Conservation (phyloP, 805 yeast genomes). For the Starmera caribaea region DNA sequence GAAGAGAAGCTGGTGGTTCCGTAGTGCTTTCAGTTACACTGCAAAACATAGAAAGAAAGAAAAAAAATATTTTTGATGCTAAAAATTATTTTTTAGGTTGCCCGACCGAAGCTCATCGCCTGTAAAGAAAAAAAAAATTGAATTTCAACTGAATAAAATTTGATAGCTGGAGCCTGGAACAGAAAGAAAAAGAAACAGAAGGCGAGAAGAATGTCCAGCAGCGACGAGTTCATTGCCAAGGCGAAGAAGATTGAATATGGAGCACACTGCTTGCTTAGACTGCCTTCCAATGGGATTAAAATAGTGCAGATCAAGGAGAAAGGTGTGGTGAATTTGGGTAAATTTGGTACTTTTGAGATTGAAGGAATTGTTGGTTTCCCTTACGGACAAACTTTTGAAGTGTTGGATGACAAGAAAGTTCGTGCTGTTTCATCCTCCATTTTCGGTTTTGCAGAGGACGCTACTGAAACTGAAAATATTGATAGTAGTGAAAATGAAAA, state of each 20-base stretch:
- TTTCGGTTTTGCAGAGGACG: slow-evolving; percentile 20
- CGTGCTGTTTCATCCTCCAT: slow-evolving; percentile 37
- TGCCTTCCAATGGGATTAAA: slow-evolving; percentile 77
- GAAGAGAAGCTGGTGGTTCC: too few relatives aligned
- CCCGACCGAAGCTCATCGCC: too few relatives aligned
- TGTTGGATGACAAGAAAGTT: slow-evolving; percentile 45
- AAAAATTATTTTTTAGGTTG: too few relatives aligned
- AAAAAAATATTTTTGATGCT: too few relatives aligned
- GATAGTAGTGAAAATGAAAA: slow-evolving; percentile 16
- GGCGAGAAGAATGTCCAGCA: not conserved
- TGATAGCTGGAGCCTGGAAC: too few relatives aligned
- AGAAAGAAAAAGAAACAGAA: too few relatives aligned
- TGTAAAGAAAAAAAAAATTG: too few relatives aligned
- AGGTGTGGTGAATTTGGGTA: slow-evolving; percentile 67
- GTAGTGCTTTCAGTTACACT: too few relatives aligned
- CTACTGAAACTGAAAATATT: slow-evolving; percentile 19
- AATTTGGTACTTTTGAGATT: slow-evolving; percentile 80
- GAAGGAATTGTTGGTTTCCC: slow-evolving; percentile 71
- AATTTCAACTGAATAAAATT: too few relatives aligned
- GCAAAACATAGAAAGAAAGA: too few relatives aligned
- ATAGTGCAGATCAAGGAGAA: slow-evolving; percentile 57
- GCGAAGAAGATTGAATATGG: slow-evolving; percentile 13
- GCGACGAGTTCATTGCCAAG: not conserved
- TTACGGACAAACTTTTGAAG: slow-evolving; percentile 86
- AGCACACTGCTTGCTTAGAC: slow-evolving; percentile 46